Conservation (phyloP, 306 rosid species). For the Cicer judaicum region DNA sequence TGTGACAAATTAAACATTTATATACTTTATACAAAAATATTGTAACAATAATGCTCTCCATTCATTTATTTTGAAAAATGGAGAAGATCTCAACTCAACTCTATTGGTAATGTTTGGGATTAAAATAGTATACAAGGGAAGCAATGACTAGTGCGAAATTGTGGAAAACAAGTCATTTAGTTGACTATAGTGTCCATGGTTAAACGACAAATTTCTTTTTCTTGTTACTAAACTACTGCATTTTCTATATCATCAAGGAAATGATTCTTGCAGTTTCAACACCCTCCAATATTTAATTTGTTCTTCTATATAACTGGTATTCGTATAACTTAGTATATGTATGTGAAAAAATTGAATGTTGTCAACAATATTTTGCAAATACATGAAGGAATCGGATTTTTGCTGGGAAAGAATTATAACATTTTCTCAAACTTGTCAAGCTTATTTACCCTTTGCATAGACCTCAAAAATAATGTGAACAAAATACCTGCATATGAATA, state of each 20-base stretch:
- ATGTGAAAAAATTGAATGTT: constrained; percentile 22
- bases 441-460: constrained; percentile 73
- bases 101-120: not conserved
- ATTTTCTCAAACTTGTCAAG: constrained; percentile 86
- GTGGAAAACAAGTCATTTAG: not conserved
- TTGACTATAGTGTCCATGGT: not conserved
- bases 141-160: not conserved
- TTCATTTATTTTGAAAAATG: too few relatives aligned
- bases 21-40: too few relatives aligned
- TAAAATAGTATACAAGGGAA: not conserved
- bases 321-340: constrained; percentile 37
- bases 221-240: not conserved
- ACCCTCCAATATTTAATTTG: constrained; percentile 7
- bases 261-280: constrained; percentile 14
- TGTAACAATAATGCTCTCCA: too few relatives aligned
- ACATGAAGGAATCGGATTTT: constrained; percentile 37
- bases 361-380: constrained; percentile 20
- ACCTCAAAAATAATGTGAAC: constrained; percentile 60
- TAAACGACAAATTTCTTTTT: not conserved
- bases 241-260: constrained; percentile 17
- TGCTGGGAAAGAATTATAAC: constrained; percentile 50
- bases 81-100: too few relatives aligned
- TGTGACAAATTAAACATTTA: too few relatives aligned
- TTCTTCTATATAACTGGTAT: constrained; percentile 9
- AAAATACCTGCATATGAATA: constrained; percentile 66